These are phyloP conservation scores for Beauveria sp. DNA, from an alignment of 2,329 filamentous ascomycete genomes.

Conservation along the genomic window DNA sequence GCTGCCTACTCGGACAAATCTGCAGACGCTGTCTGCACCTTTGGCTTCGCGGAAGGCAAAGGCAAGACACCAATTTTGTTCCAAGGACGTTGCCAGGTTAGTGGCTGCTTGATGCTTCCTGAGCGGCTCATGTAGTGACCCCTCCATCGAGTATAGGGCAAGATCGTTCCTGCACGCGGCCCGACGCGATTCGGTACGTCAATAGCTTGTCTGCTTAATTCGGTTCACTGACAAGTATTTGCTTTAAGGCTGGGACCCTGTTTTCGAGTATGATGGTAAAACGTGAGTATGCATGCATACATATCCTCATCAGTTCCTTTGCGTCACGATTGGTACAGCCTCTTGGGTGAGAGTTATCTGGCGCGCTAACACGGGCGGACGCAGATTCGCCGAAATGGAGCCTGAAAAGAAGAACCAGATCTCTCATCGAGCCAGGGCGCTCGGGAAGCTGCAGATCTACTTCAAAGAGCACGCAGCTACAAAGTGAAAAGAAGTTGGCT, in stretches of 20 bases:
- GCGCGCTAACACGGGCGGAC: not conserved
- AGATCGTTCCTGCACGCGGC: slow-evolving; percentile 78
- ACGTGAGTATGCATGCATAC: slow-evolving; percentile 45
- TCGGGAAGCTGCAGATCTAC: slow-evolving; percentile 81
- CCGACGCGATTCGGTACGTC: slow-evolving; percentile 71
- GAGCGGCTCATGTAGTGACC: not conserved
- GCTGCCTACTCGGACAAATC: slow-evolving; percentile 84
- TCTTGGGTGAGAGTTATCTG: not conserved
- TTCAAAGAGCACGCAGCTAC: slow-evolving; percentile 40
- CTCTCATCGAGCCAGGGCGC: slow-evolving; percentile 82
- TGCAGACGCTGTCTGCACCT: slow-evolving; percentile 90
- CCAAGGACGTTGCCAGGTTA: slow-evolving; percentile 77
- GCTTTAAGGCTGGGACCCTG: slow-evolving; percentile 78
- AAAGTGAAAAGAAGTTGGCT: not conserved
- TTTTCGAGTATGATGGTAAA: slow-evolving; percentile 87
- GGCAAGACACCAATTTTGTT: slow-evolving; percentile 80
- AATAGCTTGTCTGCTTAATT: not conserved
- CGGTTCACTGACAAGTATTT: not conserved
- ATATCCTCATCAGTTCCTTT: not conserved
- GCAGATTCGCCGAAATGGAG: slow-evolving; percentile 86
- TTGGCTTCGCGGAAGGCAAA: slow-evolving; percentile 82
- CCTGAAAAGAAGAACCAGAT: slow-evolving; percentile 82
- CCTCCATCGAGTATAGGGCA: slow-evolving; percentile 38
- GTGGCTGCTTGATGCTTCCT: slow-evolving; percentile 18
- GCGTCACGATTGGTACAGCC: not conserved